Conservation (phyloP, 2,329 filamentous ascomycete species). For the Neofusicoccum sp. region DNA sequence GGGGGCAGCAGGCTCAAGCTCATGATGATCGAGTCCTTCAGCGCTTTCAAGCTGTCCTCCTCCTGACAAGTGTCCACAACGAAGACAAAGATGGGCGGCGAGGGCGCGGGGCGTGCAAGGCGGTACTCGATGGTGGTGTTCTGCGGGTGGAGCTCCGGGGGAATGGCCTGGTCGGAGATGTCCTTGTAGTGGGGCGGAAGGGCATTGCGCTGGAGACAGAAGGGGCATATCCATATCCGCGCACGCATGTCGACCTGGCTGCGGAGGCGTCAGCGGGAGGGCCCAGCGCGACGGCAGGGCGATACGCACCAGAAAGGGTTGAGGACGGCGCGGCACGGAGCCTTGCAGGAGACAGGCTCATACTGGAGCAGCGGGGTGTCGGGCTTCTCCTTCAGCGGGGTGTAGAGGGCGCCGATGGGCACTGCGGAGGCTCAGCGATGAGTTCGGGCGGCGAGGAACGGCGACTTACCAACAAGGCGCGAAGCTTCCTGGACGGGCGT, state of each 20-base stretch:
- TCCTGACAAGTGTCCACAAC: conserved; percentile 89
- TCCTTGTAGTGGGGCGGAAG: conserved; percentile 88
- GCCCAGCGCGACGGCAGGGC: conserved; percentile 22
- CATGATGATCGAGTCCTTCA: conserved; percentile 87
- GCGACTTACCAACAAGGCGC: conserved; percentile 65
- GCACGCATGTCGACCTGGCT: conserved; percentile 84
- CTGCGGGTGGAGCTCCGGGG: conserved; percentile 76
- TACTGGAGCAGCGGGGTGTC: conserved; percentile 89
- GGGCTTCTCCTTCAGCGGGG: conserved; percentile 90
- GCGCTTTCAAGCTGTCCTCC: conserved; percentile 77
- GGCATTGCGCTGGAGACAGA: conserved; percentile 81
- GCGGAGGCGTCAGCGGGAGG: conserved; percentile 10
- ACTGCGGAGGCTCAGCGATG: conserved; percentile 51
- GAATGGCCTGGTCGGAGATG: conserved; percentile 80
- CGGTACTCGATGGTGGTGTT: conserved; percentile 92
- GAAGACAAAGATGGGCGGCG: conserved; percentile 83
- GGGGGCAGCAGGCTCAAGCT: conserved; percentile 80
- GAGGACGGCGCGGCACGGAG: conserved; percentile 90
- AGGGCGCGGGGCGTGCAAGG: conserved; percentile 78
- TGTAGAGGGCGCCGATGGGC: conserved; percentile 94
- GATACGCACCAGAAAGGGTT: conserved; percentile 88
- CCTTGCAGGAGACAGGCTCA: conserved; percentile 95
- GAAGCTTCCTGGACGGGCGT: conserved; percentile 75
- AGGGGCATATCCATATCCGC: conserved; percentile 85
- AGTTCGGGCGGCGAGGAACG: conserved; percentile 4